phyloP scores from a whole-genome alignment of 495 filamentous ascomycete species.

The Staphylotrichum longicolle region DNA sequence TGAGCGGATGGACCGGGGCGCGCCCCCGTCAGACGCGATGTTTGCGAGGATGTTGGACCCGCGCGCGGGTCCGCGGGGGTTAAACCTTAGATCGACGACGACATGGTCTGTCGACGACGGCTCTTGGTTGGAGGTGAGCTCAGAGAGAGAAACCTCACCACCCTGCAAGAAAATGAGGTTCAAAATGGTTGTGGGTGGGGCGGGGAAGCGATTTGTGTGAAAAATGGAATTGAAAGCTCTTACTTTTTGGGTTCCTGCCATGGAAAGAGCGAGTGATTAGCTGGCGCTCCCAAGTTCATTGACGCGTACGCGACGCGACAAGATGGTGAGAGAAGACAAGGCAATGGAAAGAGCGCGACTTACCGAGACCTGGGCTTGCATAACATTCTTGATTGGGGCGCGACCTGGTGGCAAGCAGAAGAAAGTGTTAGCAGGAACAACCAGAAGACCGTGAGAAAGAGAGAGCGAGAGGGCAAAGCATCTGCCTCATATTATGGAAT shows the following conservation, averaged over 20 bases:
- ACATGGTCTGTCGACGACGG: background rate
- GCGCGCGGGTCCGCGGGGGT: background rate
- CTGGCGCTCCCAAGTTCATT: background rate
- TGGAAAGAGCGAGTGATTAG: background rate
- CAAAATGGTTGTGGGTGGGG: background rate
- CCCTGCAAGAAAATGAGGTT: background rate
- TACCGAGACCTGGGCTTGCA: background rate
- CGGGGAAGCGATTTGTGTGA: background rate
- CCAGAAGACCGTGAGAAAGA: background rate
- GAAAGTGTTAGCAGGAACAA: background rate
- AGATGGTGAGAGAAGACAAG: background rate
- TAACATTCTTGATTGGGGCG: too few relatives aligned
- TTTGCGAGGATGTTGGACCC: background rate
- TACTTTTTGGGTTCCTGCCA: background rate
- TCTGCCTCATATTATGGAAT: background rate
- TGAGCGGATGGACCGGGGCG: background rate
- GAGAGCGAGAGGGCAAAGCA: background rate
- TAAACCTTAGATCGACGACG: slow-evolving; percentile 14
- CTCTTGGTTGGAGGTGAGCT: background rate
- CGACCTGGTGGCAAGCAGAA: too few relatives aligned
- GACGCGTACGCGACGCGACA: background rate
- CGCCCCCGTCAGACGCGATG: background rate
- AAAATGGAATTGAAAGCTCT: background rate
- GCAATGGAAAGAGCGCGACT: background rate
- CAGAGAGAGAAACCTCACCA: background rate